Conservation (phyloP, 2,329 filamentous ascomycete species). For the Mycosphaerelloides madeirae region DNA sequence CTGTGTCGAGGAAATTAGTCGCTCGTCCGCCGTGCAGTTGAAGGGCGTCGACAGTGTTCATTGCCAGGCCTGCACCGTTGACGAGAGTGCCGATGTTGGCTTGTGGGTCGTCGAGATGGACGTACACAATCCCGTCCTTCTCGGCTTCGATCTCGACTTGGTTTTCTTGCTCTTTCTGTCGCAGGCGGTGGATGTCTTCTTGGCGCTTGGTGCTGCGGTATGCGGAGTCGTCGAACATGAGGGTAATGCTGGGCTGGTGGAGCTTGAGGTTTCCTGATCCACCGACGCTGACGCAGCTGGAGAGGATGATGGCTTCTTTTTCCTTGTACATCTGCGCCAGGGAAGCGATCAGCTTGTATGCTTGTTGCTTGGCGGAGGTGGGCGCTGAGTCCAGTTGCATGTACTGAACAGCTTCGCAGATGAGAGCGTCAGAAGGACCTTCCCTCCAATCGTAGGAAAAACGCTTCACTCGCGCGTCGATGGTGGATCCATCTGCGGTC, state of each 20-base stretch:
- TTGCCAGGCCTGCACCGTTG: constrained; percentile 83
- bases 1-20: constrained; percentile 84
- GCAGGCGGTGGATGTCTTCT: constrained; percentile 54
- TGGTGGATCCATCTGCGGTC: constrained; percentile 40
- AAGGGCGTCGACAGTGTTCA: constrained; percentile 85
- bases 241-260: constrained; percentile 50
- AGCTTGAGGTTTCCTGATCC: constrained; percentile 37
- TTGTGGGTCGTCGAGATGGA: constrained; percentile 53
- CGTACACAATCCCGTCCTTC: constrained; percentile 71
- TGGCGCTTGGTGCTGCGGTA: constrained; percentile 60
- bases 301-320: constrained; percentile 62
- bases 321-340: constrained; percentile 58
- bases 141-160: constrained; percentile 59
- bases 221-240: constrained; percentile 68
- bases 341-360: constrained; percentile 46
- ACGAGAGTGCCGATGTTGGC: constrained; percentile 75
- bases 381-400: constrained; percentile 50
- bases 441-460: constrained; percentile 60
- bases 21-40: constrained; percentile 61
- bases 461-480: constrained; percentile 43
- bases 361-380: constrained; percentile 39
- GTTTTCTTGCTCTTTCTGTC: constrained; percentile 50
- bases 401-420: constrained; percentile 46
- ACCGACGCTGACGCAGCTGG: constrained; percentile 45
- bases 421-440: constrained; percentile 36